Base-by-base conservation (phyloP, 1,284 basidiomycete species). In the Golubevia sp. region DNA sequence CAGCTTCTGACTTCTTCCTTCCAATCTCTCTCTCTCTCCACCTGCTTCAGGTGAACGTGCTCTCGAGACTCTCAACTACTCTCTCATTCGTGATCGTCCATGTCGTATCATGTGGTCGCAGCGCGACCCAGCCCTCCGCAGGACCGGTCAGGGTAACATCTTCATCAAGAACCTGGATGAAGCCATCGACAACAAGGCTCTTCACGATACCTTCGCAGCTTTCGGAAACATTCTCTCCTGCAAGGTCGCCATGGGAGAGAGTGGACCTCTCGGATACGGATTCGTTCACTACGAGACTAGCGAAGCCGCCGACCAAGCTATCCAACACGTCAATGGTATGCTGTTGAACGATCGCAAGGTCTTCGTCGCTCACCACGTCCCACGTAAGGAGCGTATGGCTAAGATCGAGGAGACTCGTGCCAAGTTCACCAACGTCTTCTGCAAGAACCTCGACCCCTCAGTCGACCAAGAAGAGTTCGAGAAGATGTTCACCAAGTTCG, bases 101-200 rank as follows among this genome's bases (percentile, higher is more conserved):
- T 99, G 97, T 88, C 94, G 97, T 83, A 99, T 99, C 88, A 99
- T 99, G 97, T 98, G 97, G 95, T 98, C 95, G 82, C 96, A 99
- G 89, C 93, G 97, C 85, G 97, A 99, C 88, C 97, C 97, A 68
- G 93, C 94, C 77, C 90, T 99, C 83, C 94, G 97, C 86, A 98
- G 99, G 90, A 98, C 95, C 73, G 95, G 95, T 73, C 94, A 97
- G 87, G 97, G 97, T 86, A 99, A 99, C 86, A 96, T 99, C 84
- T 99, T 99, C 87, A 99, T 99, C 88, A 99, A 99, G 88, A 99
- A 99, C 87, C 87, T 99, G 75, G 97, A 99, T 85, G 93, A 97
- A 86, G 88, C 89, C 70, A 99, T 99, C 78, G 97, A 99, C 87
- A 99, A 99, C 90, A 99, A 99, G 90, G 97, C 97, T 73, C 92